phyloP scores from a whole-genome alignment of 2,329 filamentous ascomycete species.

The Xenosphaeropsis pyriputrescens region DNA sequence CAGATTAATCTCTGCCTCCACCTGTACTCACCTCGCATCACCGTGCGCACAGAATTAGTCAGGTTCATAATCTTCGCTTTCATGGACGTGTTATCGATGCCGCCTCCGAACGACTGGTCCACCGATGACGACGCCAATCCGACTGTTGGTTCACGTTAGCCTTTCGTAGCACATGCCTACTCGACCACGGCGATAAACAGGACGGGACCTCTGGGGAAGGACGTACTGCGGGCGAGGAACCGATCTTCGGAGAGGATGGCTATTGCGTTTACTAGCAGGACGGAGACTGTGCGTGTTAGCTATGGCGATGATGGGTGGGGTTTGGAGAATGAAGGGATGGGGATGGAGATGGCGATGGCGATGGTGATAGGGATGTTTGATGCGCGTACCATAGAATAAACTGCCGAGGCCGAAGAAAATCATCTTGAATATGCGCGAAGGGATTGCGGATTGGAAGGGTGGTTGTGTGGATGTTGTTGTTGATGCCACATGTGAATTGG shows the following conservation, averaged over 20 bases:
- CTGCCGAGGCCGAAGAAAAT: slow-evolving; percentile 55
- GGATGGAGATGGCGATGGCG: slow-evolving; percentile 1
- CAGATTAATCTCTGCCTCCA: too few relatives aligned
- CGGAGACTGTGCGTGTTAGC: slow-evolving; percentile 39
- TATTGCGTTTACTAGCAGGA: slow-evolving; percentile 87
- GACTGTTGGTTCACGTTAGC: slow-evolving; percentile 33
- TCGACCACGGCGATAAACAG: too few relatives aligned
- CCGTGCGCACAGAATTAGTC: slow-evolving; percentile 76
- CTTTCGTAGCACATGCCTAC: slow-evolving; percentile 2
- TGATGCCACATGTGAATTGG: too few relatives aligned
- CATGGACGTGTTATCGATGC: slow-evolving; percentile 57
- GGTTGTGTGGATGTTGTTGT: too few relatives aligned
- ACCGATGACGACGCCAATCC: slow-evolving; percentile 57
- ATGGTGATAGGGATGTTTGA: slow-evolving; percentile 2
- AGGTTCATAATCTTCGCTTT: slow-evolving; percentile 81
- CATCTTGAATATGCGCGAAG: slow-evolving; percentile 27
- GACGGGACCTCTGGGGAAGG: neutral
- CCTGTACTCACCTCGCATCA: slow-evolving; percentile 92
- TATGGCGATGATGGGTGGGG: slow-evolving; percentile 1
- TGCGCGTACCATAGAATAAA: slow-evolving; percentile 52
- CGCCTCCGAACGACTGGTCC: slow-evolving; percentile 65
- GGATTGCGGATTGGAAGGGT: too few relatives aligned
- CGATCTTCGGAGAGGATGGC: slow-evolving; percentile 90
- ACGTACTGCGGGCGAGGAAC: slow-evolving; percentile 66
- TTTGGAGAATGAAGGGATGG: slow-evolving; percentile 1